Conservation (phyloP, 179 eudicot genomes). For the Carnegiea gigantea region DNA sequence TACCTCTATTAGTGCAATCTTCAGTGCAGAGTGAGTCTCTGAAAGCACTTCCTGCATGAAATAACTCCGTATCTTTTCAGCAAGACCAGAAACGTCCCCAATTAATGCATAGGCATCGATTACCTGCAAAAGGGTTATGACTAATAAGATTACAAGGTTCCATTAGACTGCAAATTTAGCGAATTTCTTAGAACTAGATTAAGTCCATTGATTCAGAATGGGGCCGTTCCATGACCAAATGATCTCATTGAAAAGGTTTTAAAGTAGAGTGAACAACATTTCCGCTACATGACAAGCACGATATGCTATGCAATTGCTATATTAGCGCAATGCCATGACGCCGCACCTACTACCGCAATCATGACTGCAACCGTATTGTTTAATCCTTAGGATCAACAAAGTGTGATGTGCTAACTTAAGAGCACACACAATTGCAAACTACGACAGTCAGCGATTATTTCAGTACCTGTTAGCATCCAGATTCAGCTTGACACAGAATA, state of each 20-base stretch:
- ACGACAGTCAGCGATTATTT: neutral
- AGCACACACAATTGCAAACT: neutral
- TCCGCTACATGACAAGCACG: neutral
- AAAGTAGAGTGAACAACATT: neutral
- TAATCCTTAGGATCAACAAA: constrained; percentile 1
- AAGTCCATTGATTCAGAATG: neutral
- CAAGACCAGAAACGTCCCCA: constrained; percentile 94
- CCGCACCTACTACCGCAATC: neutral
- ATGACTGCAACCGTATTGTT: neutral
- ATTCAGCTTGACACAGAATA: neutral
- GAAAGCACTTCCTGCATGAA: constrained; percentile 99
- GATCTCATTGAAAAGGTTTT: neutral
- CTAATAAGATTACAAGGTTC: neutral
- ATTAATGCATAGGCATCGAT: constrained; percentile 94
- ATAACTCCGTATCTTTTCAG: constrained; percentile 96
- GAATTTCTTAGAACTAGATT: neutral
- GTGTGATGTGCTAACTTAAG: constrained; percentile 9
- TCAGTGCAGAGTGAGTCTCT: constrained; percentile 77
- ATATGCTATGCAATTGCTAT: neutral
- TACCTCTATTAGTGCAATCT: constrained; percentile 75
- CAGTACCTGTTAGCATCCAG: neutral
- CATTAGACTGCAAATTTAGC: constrained; percentile 10
- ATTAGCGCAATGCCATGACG: no score
- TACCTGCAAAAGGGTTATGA: constrained; percentile 52
- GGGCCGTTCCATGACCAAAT: neutral